Conservation (phyloP, 2,329 filamentous ascomycete species). For the Cladophialophora immunda region DNA sequence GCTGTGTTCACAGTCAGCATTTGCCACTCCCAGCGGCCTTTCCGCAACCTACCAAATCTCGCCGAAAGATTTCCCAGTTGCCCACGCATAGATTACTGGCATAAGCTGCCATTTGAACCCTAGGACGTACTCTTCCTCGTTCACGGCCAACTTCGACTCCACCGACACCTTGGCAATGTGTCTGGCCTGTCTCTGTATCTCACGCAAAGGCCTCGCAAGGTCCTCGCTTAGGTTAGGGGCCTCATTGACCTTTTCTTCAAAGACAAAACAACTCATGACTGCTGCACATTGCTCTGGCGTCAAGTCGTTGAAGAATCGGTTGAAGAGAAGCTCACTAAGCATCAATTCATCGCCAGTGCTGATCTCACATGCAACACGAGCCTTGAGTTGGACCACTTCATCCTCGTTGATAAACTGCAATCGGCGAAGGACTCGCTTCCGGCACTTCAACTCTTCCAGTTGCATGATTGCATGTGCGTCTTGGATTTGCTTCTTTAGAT, state of each 20-base stretch:
- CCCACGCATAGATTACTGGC: constrained; percentile 95
- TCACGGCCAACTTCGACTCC: constrained; percentile 92
- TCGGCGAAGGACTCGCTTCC: constrained; percentile 92
- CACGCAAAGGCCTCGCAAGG: constrained; percentile 82
- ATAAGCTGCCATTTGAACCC: constrained; percentile 94
- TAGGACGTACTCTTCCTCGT: constrained; percentile 91
- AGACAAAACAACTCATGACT: constrained; percentile 91
- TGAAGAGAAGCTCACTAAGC: constrained; percentile 91
- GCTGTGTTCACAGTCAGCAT: constrained; percentile 57
- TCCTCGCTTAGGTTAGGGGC: constrained; percentile 78
- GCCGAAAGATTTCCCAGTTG: constrained; percentile 86
- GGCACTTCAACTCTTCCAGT: constrained; percentile 93
- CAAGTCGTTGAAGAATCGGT: constrained; percentile 97
- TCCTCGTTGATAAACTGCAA: constrained; percentile 95
- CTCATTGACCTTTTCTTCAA: constrained; percentile 92
- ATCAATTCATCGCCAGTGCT: constrained; percentile 95
- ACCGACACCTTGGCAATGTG: constrained; percentile 91
- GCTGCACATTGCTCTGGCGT: constrained; percentile 87
- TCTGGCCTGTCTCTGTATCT: constrained; percentile 86
- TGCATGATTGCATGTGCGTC: constrained; percentile 89
- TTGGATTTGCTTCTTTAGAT: constrained; percentile 84
- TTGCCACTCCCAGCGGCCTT: constrained; percentile 11
- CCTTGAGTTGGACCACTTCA: constrained; percentile 96
- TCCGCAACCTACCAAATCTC: constrained; percentile 83
- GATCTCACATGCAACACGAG: constrained; percentile 96